These are phyloP conservation scores for Leucogyrophana mollusca DNA, from an alignment of 768 basidiomycete genomes.

Conservation along the genomic window DNA sequence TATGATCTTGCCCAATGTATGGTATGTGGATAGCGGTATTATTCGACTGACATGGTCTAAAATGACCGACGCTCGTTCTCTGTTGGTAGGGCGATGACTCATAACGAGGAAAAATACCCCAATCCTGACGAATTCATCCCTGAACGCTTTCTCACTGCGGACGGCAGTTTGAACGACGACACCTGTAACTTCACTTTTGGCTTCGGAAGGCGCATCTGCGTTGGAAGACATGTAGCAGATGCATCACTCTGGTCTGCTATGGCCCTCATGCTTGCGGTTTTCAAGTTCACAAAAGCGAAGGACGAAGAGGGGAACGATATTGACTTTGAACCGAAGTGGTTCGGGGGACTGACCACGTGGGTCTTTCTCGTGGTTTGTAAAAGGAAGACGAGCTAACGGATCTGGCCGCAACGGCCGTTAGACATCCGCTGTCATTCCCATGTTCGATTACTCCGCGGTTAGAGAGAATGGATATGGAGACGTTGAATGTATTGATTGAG, in stretches of 20 bases:
- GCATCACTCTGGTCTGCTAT: constrained; percentile 8
- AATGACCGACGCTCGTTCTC: not conserved
- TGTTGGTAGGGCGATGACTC: constrained; percentile 30
- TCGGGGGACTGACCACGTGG: constrained; percentile 8
- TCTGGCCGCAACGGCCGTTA: not conserved
- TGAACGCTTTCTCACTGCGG: constrained; percentile 24
- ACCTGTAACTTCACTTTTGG: constrained; percentile 15
- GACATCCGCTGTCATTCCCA: constrained; percentile 2
- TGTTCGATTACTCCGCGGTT: constrained; percentile 4
- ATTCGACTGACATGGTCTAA: not conserved
- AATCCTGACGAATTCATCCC: constrained; percentile 37
- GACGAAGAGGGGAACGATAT: constrained; percentile 8
- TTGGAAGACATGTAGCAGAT: constrained; percentile 9
- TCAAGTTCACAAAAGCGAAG: constrained; percentile 7
- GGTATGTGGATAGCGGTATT: not conserved
- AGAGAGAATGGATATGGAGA: constrained; percentile 1
- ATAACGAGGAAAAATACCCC: constrained; percentile 30
- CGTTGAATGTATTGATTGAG: constrained; percentile 9
- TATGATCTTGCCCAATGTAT: constrained; percentile 4
- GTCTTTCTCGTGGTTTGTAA: not conserved
- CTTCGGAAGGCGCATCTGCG: constrained; percentile 12
- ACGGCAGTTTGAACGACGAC: constrained; percentile 20
- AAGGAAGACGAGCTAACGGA: not conserved
- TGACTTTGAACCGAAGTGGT: constrained; percentile 4
- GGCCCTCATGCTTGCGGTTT: constrained; percentile 5